These are phyloP conservation scores for Annulohypoxylon bovei DNA, from an alignment of 495 filamentous ascomycete species.

Conservation along the genomic window DNA sequence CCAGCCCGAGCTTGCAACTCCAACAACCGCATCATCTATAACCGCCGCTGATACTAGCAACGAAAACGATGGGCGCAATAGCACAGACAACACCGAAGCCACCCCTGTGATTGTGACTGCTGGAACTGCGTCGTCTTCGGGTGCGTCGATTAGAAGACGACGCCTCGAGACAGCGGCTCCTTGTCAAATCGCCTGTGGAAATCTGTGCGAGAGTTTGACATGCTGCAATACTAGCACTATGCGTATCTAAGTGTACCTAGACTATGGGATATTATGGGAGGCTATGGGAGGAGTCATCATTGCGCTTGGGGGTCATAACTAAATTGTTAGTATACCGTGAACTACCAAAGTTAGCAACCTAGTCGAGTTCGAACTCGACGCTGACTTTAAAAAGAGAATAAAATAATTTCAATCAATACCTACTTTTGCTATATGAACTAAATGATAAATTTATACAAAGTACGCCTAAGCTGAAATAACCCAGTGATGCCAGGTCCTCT, in stretches of 20 bases:
- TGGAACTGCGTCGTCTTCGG: not conserved
- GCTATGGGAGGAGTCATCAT: not conserved
- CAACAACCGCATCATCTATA: not conserved
- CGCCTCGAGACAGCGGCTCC: conserved; percentile 24
- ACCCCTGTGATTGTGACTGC: not conserved
- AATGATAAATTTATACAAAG: not conserved
- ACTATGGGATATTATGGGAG: no score
- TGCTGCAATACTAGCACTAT: conserved; percentile 42
- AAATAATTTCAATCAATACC: not conserved
- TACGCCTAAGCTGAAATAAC: no score
- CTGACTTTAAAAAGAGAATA: not conserved
- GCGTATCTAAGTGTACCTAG: conserved; percentile 30
- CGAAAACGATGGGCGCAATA: not conserved
- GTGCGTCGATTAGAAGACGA: conserved; percentile 44
- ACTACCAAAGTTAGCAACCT: not conserved
- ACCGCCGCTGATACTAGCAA: not conserved
- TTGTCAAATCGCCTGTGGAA: conserved; percentile 49
- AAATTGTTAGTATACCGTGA: not conserved
- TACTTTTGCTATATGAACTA: not conserved
- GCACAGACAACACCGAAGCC: not conserved
- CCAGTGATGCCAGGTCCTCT: no score
- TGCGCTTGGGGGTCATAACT: not conserved
- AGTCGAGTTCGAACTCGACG: not conserved
- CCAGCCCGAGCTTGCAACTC: conserved; percentile 74
- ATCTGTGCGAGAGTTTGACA: conserved; percentile 46